Percentiles rank a stretch among this genome's conserved stretches.
These are phyloP conservation scores for Ascochyta rabiei DNA, from an alignment of 2,329 filamentous ascomycete species.

Conservation along the genomic window DNA sequence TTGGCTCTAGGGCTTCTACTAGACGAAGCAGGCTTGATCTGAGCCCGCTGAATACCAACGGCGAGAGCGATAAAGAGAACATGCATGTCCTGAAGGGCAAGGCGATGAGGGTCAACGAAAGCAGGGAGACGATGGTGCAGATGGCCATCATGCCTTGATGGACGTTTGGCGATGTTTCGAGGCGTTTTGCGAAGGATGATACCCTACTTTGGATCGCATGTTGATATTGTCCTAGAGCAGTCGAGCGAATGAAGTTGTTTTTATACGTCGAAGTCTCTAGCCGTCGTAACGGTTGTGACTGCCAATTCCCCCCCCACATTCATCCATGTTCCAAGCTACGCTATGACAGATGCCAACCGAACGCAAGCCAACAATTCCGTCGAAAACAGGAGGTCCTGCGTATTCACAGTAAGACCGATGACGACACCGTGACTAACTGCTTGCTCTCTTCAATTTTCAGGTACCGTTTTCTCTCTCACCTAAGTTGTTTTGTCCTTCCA, in stretches of 20 bases:
- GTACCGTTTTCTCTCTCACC: too few relatives aligned
- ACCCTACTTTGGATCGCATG: slow-evolving; percentile 12
- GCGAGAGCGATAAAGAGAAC: slow-evolving; percentile 38
- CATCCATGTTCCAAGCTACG: too few relatives aligned
- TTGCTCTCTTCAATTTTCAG: too few relatives aligned
- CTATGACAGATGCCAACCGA: too few relatives aligned
- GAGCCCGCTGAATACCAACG: slow-evolving; percentile 13
- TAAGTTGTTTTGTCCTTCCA: too few relatives aligned
- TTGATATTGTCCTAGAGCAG: neutral
- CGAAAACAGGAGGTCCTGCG: too few relatives aligned
- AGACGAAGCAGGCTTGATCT: slow-evolving; percentile 6
- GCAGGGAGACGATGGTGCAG: slow-evolving; percentile 26
- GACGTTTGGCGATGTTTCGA: neutral
- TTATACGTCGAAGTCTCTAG: neutral
- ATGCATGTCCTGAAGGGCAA: slow-evolving; percentile 29
- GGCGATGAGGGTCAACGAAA: slow-evolving; percentile 32
- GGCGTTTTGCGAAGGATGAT: slow-evolving; percentile 14
- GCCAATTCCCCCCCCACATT: too few relatives aligned
- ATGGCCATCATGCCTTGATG: slow-evolving; percentile 31
- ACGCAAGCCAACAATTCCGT: too few relatives aligned
- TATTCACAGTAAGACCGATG: too few relatives aligned
- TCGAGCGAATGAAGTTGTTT: neutral
- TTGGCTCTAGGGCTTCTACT: slow-evolving; percentile 3
- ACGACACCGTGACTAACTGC: too few relatives aligned
- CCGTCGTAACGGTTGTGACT: too few relatives aligned